phyloP scores from a whole-genome alignment of 1,284 basidiomycete genomes.

The Trichosporon asahii region DNA sequence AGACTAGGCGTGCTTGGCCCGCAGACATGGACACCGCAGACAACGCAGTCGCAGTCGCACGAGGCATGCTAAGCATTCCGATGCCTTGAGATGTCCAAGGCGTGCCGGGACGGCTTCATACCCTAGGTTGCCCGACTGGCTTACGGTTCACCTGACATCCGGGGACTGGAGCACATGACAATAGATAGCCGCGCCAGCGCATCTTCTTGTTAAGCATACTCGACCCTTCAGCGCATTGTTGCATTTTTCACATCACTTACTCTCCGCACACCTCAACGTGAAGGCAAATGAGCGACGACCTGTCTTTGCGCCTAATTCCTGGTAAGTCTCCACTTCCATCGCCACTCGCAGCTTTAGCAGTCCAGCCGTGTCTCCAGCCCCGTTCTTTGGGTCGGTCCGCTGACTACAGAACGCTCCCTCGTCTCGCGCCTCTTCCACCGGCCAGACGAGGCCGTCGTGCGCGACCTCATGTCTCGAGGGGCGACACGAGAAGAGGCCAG shows the following conservation, averaged over 20 bases:
- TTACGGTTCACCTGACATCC: background rate
- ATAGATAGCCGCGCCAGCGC: too few species aligned
- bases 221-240: too few species aligned
- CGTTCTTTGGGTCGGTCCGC: background rate
- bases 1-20: too few species aligned
- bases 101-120: too few species aligned
- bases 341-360: background rate
- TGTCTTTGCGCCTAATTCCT: background rate
- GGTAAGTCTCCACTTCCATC: background rate
- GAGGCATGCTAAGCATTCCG: too few species aligned
- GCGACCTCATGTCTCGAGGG: background rate
- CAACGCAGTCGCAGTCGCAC: too few species aligned
- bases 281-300: background rate
- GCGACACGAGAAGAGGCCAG: background rate
- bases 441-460: background rate
- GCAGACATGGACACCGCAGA: too few species aligned
- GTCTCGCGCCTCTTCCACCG: slow-evolving; percentile 1
- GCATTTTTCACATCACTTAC: background rate
- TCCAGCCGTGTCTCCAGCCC: background rate
- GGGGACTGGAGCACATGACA: too few species aligned
- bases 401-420: background rate
- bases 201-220: too few species aligned
- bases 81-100: too few species aligned
- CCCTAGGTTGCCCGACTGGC: too few species aligned
- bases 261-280: too few species aligned